A percentile compares a stretch with the other conserved stretches of the same genome.
phyloP scores from a whole-genome alignment of 208 protist species.

The Trypanosoma cruzi region DNA sequence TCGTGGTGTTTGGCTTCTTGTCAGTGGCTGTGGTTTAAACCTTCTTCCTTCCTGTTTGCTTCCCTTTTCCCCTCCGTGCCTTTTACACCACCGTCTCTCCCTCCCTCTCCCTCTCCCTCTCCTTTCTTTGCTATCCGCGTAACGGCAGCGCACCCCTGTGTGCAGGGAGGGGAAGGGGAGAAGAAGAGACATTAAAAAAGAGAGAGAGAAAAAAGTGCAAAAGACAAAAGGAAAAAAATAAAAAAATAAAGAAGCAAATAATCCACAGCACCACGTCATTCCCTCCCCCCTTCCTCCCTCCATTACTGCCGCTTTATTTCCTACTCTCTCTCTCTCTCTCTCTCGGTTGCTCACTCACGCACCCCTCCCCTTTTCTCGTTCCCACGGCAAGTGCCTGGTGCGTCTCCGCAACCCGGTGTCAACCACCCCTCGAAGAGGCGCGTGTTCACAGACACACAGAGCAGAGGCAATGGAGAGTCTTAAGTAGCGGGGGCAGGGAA shows the following conservation, averaged over 20 bases:
- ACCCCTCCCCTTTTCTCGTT: background rate
- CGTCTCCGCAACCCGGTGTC: background rate
- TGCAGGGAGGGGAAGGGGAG: background rate
- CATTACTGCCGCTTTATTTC: background rate
- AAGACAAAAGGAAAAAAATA: slow-evolving; percentile 16
- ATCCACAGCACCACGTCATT: background rate
- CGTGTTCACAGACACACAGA: background rate
- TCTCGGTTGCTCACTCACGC: background rate
- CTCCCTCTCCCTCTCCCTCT: background rate
- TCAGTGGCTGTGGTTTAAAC: slow-evolving; percentile 1
- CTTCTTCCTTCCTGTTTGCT: background rate
- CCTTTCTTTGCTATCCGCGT: slow-evolving; percentile 16
- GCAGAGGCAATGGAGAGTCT: background rate
- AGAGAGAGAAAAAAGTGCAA: slow-evolving; percentile 11
- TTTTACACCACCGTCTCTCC: background rate
- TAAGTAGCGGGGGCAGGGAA: slow-evolving; percentile 10
- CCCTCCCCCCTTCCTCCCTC: too few species aligned
- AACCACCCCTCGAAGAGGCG: background rate
- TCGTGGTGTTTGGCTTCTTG: slow-evolving; percentile 4
- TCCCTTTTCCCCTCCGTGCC: background rate
- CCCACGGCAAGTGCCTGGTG: background rate
- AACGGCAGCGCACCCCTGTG: background rate
- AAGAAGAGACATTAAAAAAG: slow-evolving; percentile 20
- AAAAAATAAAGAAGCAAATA: slow-evolving; percentile 23
- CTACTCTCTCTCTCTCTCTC: background rate